Evolutionary conservation across 2,329 filamentous ascomycete genomes (phyloP).

Genomic region (Cylindrodendrum hubeiense): DNA sequence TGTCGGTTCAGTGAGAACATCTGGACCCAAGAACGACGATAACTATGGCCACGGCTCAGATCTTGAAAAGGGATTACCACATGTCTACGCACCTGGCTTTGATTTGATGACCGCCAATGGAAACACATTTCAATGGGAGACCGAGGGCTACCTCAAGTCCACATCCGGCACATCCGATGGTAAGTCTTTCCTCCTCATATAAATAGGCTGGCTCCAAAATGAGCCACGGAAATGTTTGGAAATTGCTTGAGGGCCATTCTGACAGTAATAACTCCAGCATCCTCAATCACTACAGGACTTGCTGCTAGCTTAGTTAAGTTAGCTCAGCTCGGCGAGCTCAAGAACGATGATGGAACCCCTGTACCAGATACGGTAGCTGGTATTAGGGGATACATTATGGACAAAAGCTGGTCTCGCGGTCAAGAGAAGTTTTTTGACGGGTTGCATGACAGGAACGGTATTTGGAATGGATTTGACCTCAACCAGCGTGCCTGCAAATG

Average conservation of each 20-base stretch:
- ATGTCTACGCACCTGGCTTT: constrained; percentile 5
- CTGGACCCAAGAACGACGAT: not conserved
- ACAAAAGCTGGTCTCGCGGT: constrained; percentile 1
- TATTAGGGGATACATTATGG: constrained; percentile 5
- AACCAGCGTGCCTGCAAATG: not conserved
- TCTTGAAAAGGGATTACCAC: not conserved
- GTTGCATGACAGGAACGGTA: not conserved
- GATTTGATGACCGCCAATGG: not conserved
- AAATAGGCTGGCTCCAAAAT: not conserved
- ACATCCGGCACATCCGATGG: not conserved
- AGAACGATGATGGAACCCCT: not conserved
- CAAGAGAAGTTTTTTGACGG: not conserved
- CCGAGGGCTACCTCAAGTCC: not conserved
- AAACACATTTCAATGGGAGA: not conserved
- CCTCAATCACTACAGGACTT: constrained; percentile 4
- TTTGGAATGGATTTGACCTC: constrained; percentile 6
- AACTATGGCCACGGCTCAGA: not conserved
- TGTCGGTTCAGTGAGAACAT: not conserved
- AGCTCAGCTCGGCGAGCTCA: not conserved
- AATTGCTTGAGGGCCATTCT: not conserved
- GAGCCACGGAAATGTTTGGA: not conserved
- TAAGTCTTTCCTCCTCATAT: not conserved
- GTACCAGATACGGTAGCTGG: not conserved
- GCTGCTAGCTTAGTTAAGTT: constrained; percentile 4
- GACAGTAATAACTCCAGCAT: not conserved